Evolutionary conservation across 1,139 yeast species (phyloP), one percentile per base, ranked within the genome.

Genomic region (Hyphopichia fennica): DNA sequence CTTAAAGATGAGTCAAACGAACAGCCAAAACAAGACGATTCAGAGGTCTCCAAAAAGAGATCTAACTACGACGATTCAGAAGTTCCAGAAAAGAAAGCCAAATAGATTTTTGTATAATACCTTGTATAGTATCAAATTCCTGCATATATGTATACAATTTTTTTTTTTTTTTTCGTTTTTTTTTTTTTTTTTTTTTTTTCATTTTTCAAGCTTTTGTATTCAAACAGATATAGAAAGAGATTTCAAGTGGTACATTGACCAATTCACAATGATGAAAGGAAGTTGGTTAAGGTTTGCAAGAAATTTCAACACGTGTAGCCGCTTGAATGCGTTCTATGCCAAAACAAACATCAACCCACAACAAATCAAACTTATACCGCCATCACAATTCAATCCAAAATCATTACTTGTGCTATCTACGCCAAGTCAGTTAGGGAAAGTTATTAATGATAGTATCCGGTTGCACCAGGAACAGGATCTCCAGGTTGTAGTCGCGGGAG

Each of bases 401-500:
- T 59, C 69, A 6, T 57, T 58, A 27, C 20, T 74, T 4, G 37
- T 77, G 7, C 48, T 74, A 11, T 58, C 81, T 4, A 78, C 83
- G 0, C 79, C 81, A 13, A 55, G 65, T 7, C 65, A 69, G 42
- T 54, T 77, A 28, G 62, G 67, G 7, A 49, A 50, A 2, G 62
- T 67, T 16, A 66, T 75, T 5, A 60, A 62, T 23, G 57, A 63
- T 39, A 52, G 75, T 13, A 62, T 72, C 7, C 45, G 52, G 0
- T 50, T 70, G n/a, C 53, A 60, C 47, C 58, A 62, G 36, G 33
- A 47, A 16, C 54, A 62, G 7, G 51, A 61, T 5, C 38, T 75
- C n/a, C 79, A 75, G 49, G 63, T 75, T 0, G 55, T 75, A 6
- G 77, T 73, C 11, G 80, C 78, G 0, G 79, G 81, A 8, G 65